Conservation (phyloP, 306 rosid species). For the Styphnolobium japonicum region DNA sequence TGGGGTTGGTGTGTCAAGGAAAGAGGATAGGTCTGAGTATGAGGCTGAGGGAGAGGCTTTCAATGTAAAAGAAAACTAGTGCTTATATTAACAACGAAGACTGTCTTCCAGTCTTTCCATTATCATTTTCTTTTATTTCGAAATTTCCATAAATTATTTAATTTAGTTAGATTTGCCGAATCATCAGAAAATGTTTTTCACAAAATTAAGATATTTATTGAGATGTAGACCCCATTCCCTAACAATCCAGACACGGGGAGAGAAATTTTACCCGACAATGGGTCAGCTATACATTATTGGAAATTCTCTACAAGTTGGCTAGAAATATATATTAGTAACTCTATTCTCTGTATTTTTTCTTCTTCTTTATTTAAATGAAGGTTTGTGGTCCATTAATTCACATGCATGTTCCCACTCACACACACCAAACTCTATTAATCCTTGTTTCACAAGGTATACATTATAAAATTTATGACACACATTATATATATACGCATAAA, state of each 20-base stretch:
- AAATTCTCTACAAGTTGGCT: conserved; percentile 46
- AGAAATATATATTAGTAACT: conserved; percentile 22
- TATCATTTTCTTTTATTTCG: conserved; percentile 2
- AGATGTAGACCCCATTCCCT: conserved; percentile 42
- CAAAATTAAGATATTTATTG: conserved; percentile 32
- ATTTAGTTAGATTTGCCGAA: conserved; percentile 29
- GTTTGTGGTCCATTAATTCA: conserved; percentile 58
- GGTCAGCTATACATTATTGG: conserved; percentile 52
- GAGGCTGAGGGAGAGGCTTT: conserved; percentile 37
- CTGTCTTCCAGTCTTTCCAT: conserved; percentile 22
- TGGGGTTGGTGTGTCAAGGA: conserved; percentile 19
- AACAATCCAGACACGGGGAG: conserved; percentile 42
- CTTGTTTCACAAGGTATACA: conserved; percentile 26
- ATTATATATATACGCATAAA: conserved; percentile 6
- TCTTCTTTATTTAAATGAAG: conserved; percentile 22
- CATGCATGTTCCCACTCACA: conserved; percentile 45
- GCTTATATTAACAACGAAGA: conserved; percentile 35
- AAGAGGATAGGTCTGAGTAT: conserved; percentile 26
- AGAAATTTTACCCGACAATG: conserved; percentile 45
- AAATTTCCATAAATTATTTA: not conserved
- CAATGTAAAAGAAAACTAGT: conserved; percentile 24
- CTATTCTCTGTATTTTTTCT: conserved; percentile 17
- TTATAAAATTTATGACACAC: not conserved
- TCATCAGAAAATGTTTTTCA: conserved; percentile 31
- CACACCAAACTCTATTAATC: conserved; percentile 27